A percentile compares a stretch with the other conserved stretches of the same genome.
Conservation (phyloP, 2,329 filamentous ascomycete species). For the Verticillium dahliae region DNA sequence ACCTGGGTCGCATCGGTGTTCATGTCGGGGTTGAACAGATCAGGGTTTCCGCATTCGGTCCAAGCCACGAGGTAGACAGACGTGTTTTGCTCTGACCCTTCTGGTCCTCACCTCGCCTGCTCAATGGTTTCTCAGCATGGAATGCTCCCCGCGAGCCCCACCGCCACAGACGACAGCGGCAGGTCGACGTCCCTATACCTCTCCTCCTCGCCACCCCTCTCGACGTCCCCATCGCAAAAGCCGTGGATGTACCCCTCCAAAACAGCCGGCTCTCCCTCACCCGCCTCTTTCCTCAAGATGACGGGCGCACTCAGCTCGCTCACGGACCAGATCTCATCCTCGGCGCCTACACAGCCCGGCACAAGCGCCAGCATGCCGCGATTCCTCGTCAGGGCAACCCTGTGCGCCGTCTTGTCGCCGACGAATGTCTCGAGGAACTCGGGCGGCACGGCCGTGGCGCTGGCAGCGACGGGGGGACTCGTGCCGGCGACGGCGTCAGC, state of each 20-base stretch:
- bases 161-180: conserved; percentile 10
- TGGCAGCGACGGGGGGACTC: conserved; percentile 12
- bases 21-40: no score
- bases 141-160: conserved; percentile 10
- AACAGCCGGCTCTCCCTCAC: neutral
- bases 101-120: neutral
- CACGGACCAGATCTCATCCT: conserved; percentile 12
- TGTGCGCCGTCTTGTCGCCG: conserved; percentile 1
- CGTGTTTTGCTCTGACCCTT: no score
- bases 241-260: conserved; percentile 2
- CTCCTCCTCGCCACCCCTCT: conserved; percentile 2
- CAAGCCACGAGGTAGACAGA: no score
- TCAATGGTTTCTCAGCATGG: conserved; percentile 1
- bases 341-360: conserved; percentile 1
- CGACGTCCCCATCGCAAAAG: conserved; percentile 7
- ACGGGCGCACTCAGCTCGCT: conserved; percentile 2
- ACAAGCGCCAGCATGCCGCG: conserved; percentile 10
- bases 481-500: conserved; percentile 22
- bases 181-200: conserved; percentile 7
- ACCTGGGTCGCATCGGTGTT: no score
- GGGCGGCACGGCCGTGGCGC: conserved; percentile 16
- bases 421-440: conserved; percentile 11
- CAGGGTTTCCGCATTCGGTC: no score
- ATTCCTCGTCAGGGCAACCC: conserved; percentile 9
- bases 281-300: conserved; percentile 1